A percentile compares a stretch with the other conserved stretches of the same genome.
Evolutionary conservation across 768 basidiomycete genomes (phyloP).

Genomic region (Lentinula guzmanii): DNA sequence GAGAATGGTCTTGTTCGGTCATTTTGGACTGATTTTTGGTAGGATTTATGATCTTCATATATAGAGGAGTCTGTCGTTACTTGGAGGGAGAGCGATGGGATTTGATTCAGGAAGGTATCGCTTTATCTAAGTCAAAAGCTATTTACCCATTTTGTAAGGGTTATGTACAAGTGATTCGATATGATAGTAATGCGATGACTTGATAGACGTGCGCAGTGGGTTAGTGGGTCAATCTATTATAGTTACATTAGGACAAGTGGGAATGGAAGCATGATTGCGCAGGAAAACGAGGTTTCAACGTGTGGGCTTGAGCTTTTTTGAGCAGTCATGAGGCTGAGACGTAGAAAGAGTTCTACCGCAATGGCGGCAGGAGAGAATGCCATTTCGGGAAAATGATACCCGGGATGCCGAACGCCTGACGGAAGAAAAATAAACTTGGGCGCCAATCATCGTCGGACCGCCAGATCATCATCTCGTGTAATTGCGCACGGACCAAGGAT

Average conservation of each 20-base stretch:
- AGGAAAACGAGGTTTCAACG: constrained; percentile 1
- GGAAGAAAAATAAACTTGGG: background rate
- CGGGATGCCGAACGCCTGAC: background rate
- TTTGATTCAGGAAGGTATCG: background rate
- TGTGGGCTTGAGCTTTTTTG: background rate
- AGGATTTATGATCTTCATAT: background rate
- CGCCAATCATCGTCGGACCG: background rate
- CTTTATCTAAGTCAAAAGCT: background rate
- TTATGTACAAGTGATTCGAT: constrained; percentile 1
- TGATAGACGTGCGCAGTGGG: constrained; percentile 1
- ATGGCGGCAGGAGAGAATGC: background rate
- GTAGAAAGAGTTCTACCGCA: background rate
- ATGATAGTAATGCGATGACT: background rate
- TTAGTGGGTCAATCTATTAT: background rate
- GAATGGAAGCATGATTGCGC: background rate
- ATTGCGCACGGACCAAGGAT: background rate
- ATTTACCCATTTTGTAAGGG: background rate
- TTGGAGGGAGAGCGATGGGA: background rate
- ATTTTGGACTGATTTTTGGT: background rate
- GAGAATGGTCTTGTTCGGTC: background rate
- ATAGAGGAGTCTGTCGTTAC: background rate
- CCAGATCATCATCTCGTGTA: background rate
- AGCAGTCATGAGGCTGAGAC: background rate
- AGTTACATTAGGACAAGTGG: background rate
- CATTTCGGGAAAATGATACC: background rate